Evolutionary conservation across 2,329 filamentous ascomycete genomes (phyloP), one percentile per base, ranked within the genome.

Genomic region (Aphanocladium album): DNA sequence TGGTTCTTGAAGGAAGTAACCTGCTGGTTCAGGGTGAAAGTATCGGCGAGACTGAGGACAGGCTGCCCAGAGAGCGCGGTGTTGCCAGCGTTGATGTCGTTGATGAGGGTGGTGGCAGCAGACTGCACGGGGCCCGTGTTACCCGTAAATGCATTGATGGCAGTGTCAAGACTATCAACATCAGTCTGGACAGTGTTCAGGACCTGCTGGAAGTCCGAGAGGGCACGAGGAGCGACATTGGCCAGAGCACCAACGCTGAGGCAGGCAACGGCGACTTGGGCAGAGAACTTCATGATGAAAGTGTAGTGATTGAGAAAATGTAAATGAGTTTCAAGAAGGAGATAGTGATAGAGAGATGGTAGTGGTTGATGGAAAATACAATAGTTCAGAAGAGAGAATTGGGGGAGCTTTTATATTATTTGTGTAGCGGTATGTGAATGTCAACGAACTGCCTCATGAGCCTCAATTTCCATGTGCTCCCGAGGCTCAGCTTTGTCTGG

Each of bases 1-100:
- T 66, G 62, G 30, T 39, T 53, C 50, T 67, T 67, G 17, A 70
- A 66, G 23, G 49, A 49, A 16, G 56, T 55, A 60, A 67, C 66
- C 46, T 49, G 54, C 16, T 45, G 30, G 52, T 65, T 60, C 0
- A 67, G 65, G 23, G 49, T 35, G 23, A 67, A 55, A 6, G 65
- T 61, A 35, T 63, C 66, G 39, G 63, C 62, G 50, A 67, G 63
- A 1, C 45, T 66, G 43, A 67, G 62, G 39, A 62, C 57, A 7
- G 58, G 57, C 39, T 64, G 61, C 23, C 19, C 55, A 43, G 51
- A 16, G 43, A 64, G 60, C 35, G 61, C 25, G 37, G 33, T 39
- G 12, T 63, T 63, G 50, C 65, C 63, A 47, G 56, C 50, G 41
- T 47, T 45, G 23, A 67, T 47, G 33, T 47, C 47, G 57, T 57